Evolutionary conservation across 2,329 filamentous ascomycete genomes (phyloP).

Genomic region (Cladophialophora carrionii): DNA sequence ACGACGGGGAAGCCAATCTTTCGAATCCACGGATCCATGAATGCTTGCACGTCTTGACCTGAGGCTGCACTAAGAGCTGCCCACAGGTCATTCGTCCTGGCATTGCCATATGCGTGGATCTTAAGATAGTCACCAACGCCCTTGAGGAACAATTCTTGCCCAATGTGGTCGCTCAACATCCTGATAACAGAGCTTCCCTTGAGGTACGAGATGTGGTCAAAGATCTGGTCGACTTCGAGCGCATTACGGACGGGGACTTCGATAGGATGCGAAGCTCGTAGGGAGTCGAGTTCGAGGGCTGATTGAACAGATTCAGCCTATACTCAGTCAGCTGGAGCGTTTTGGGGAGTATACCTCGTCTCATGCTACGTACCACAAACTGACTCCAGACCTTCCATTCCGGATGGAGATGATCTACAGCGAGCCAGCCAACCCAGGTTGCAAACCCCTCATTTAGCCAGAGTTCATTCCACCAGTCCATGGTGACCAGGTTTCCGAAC

Average conservation of each 20-base stretch:
- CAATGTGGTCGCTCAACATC: slow-evolving; percentile 91
- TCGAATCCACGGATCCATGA: slow-evolving; percentile 95
- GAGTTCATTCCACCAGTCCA: slow-evolving; percentile 95
- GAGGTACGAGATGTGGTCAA: slow-evolving; percentile 93
- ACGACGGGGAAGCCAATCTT: slow-evolving; percentile 94
- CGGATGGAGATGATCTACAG: slow-evolving; percentile 86
- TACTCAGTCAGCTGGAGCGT: slow-evolving; percentile 45
- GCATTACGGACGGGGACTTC: slow-evolving; percentile 93
- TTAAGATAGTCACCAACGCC: slow-evolving; percentile 90
- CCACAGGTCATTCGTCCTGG: slow-evolving; percentile 91
- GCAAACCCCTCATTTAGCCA: slow-evolving; percentile 98
- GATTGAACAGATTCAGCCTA: slow-evolving; percentile 88
- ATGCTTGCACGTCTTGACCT: slow-evolving; percentile 77
- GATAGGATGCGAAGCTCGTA: slow-evolving; percentile 92
- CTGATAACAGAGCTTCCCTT: slow-evolving; percentile 96
- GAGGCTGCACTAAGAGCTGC: slow-evolving; percentile 83
- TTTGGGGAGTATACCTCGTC: slow-evolving; percentile 54
- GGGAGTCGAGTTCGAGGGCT: slow-evolving; percentile 85
- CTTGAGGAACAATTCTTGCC: slow-evolving; percentile 82
- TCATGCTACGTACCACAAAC: slow-evolving; percentile 72
- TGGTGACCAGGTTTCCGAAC: slow-evolving; percentile 90
- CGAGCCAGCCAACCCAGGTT: slow-evolving; percentile 97
- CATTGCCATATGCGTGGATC: slow-evolving; percentile 81
- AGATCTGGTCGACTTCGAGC: slow-evolving; percentile 95
- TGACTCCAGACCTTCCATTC: slow-evolving; percentile 98